phyloP scores from a whole-genome alignment of 441 rosid species.

The Populus trichocarpa region DNA sequence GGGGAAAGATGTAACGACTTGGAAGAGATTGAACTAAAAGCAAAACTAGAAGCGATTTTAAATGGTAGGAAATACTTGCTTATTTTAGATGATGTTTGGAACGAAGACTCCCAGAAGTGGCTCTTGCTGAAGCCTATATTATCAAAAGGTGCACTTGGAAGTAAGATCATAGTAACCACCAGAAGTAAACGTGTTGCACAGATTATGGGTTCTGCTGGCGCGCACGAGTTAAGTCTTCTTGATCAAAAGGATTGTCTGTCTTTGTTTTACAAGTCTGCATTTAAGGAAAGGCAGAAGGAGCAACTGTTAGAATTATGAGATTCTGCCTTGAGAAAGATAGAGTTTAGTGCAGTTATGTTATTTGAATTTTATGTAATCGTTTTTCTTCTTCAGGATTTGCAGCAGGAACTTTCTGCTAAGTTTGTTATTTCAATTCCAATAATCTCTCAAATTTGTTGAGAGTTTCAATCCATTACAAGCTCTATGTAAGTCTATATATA shows the following conservation, averaged over 20 bases:
- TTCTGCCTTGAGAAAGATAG: no score
- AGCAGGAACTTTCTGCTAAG: no score
- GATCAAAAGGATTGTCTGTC: conserved; percentile 1
- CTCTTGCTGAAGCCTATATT: not conserved
- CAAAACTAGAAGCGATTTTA: not conserved
- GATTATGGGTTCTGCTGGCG: not conserved
- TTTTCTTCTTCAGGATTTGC: no score
- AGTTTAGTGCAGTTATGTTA: no score
- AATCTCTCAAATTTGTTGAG: no score
- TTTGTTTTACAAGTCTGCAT: conserved; percentile 3
- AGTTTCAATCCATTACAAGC: no score
- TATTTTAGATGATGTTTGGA: conserved; percentile 30
- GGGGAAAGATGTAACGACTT: not conserved
- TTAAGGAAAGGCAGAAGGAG: not conserved
- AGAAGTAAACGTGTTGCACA: not conserved
- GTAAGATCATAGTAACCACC: conserved; percentile 11
- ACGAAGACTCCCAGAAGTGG: conserved; percentile 19
- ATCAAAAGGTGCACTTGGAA: not conserved
- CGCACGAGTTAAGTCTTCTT: not conserved
- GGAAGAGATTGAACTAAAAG: conserved; percentile 7
- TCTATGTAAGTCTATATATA: no score
- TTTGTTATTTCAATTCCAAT: no score
- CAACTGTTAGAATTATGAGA: no score
- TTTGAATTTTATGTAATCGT: no score
- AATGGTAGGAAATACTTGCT: conserved; percentile 9